Evolutionary conservation across 2,329 filamentous ascomycete species (phyloP).

Genomic region (Nigrospora oryzae): DNA sequence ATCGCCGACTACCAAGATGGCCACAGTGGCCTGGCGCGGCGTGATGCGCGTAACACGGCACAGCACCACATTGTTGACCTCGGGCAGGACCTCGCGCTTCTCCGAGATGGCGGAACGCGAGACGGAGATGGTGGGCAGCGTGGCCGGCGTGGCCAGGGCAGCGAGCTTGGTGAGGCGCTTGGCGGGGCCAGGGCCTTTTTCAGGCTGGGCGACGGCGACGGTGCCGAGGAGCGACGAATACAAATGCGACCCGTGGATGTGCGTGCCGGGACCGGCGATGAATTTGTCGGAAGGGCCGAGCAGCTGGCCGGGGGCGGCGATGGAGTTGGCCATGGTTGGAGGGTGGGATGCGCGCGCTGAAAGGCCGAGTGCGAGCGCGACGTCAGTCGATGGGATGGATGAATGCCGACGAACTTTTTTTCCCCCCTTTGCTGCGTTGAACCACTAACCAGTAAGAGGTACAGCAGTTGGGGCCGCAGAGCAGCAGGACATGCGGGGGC

Average conservation of each 20-base stretch:
- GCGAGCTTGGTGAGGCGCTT: slow-evolving; percentile 54
- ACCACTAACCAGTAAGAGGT: no score
- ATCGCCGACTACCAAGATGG: slow-evolving; percentile 75
- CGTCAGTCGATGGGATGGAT: no score
- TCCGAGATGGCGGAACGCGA: slow-evolving; percentile 30
- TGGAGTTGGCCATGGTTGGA: slow-evolving; percentile 20
- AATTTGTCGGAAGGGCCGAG: slow-evolving; percentile 63
- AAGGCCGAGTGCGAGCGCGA: no score
- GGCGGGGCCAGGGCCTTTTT: slow-evolving; percentile 37
- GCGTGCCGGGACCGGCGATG: slow-evolving; percentile 71
- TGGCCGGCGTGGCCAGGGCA: slow-evolving; percentile 25
- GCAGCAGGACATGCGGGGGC: no score
- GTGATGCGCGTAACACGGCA: slow-evolving; percentile 80
- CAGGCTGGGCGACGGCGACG: slow-evolving; percentile 45
- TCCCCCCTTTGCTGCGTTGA: no score
- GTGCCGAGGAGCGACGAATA: slow-evolving; percentile 77
- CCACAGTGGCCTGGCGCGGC: slow-evolving; percentile 75
- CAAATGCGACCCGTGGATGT: slow-evolving; percentile 67
- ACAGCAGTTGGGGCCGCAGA: no score
- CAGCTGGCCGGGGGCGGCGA: slow-evolving; percentile 75
- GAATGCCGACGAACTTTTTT: no score
- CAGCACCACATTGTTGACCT: slow-evolving; percentile 72
- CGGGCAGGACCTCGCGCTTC: slow-evolving; percentile 68
- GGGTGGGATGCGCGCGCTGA: not conserved
- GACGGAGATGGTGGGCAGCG: slow-evolving; percentile 48